A percentile compares a stretch with the other conserved stretches of the same genome.
Conservation (phyloP, 73 alveolate species). For the Tetrahymena borealis region DNA sequence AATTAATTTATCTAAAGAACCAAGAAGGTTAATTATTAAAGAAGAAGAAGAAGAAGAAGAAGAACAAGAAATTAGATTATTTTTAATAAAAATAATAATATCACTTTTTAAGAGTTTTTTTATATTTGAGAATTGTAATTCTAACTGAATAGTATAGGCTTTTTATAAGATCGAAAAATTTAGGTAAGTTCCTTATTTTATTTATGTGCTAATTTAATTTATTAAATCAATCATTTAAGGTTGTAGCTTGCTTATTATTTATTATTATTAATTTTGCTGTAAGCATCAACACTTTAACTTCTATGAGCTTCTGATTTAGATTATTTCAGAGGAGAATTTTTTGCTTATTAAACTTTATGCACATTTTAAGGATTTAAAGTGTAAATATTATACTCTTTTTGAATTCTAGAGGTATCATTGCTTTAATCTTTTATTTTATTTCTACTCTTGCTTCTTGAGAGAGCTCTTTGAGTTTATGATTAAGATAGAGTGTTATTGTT, state of each 20-base stretch:
- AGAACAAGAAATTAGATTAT: too few relatives aligned
- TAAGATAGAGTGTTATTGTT: neutral
- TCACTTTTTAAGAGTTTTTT: too few relatives aligned
- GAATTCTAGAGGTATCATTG: neutral
- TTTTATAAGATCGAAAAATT: too few relatives aligned
- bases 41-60: too few relatives aligned
- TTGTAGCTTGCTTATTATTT: neutral
- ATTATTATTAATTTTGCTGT: neutral
- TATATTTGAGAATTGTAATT: too few relatives aligned
- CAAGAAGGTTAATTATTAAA: too few relatives aligned
- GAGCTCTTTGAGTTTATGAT: neutral
- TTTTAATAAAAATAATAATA: too few relatives aligned
- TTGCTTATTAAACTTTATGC: neutral
- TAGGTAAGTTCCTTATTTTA: neutral
- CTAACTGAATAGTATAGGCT: too few relatives aligned
- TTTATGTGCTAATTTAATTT: neutral
- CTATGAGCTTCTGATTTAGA: neutral
- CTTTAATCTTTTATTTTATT: neutral
- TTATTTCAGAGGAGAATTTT: neutral
- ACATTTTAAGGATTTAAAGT: neutral
- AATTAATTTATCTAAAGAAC: too few relatives aligned
- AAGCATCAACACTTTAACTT: neutral
- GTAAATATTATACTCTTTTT: neutral
- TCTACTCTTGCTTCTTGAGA: neutral
- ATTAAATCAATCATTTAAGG: neutral